These are phyloP conservation scores for Populus hybrid DNA, from an alignment of 441 rosid species.

Conservation along the genomic window DNA sequence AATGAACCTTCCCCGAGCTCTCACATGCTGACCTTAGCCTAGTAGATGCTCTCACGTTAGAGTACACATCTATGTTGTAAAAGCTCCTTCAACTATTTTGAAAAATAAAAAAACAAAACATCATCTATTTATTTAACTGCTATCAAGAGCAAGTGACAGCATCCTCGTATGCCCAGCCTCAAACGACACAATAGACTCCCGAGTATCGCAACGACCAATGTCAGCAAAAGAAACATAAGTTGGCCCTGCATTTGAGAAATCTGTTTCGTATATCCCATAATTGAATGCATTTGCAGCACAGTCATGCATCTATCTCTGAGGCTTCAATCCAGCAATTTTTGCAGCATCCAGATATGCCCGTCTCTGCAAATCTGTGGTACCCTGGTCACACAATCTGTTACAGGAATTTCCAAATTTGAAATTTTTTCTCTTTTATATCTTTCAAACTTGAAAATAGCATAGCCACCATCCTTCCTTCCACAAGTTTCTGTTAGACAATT, in stretches of 20 bases:
- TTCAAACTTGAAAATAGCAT: conserved; percentile 1
- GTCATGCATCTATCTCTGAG: conserved; percentile 1
- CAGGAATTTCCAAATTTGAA: background rate
- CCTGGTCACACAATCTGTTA: background rate
- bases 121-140: background rate
- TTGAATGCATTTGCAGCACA: background rate
- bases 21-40: conserved; percentile 1
- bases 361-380: conserved; percentile 4
- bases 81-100: too few relatives aligned
- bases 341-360: background rate
- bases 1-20: background rate
- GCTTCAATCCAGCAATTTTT: background rate
- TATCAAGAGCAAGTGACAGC: background rate
- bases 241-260: too few relatives aligned
- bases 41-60: background rate
- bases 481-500: too few relatives aligned
- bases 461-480: background rate
- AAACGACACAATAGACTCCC: too few relatives aligned
- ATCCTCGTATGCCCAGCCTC: background rate
- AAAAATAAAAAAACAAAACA: too few relatives aligned
- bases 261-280: background rate
- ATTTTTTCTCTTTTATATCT: background rate
- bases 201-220: too few relatives aligned
- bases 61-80: background rate
- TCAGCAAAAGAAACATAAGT: too few relatives aligned